phyloP scores from a whole-genome alignment of 164 flowering plant species.

The Magnolia changhungtana region DNA sequence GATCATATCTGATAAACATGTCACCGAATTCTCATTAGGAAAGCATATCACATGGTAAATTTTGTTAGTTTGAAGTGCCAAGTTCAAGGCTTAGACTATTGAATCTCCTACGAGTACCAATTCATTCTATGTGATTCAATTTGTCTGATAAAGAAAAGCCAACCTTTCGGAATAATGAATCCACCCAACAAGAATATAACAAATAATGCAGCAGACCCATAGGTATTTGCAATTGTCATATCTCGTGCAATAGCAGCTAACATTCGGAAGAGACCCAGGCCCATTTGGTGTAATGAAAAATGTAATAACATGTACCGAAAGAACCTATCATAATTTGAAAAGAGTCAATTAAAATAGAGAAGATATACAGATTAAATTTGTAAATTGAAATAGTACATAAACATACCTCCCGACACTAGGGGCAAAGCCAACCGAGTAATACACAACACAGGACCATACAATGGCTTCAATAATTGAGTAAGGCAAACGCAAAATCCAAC shows the following conservation, averaged over 20 bases:
- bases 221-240: slow-evolving; percentile 69
- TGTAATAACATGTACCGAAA: slow-evolving; percentile 65
- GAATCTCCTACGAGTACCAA: not conserved
- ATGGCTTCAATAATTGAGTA: too few species aligned
- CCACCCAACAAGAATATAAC: slow-evolving; percentile 68
- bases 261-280: slow-evolving; percentile 70
- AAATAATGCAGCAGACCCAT: slow-evolving; percentile 65
- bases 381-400: too few species aligned
- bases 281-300: slow-evolving; percentile 83
- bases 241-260: slow-evolving; percentile 72
- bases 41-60: not conserved
- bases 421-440: too few species aligned
- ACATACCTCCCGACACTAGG: too few species aligned
- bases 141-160: not conserved
- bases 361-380: not conserved
- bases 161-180: slow-evolving; percentile 83
- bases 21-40: not conserved
- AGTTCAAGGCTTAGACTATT: not conserved
- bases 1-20: slow-evolving; percentile 40
- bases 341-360: slow-evolving; percentile 1
- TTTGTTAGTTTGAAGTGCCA: not conserved
- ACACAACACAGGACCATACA: slow-evolving; percentile 66
- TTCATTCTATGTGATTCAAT: not conserved
- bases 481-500: too few species aligned
- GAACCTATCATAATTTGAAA: slow-evolving; percentile 48